Evolutionary conservation across 2,329 filamentous ascomycete species (phyloP), one percentile per base, ranked within the genome.

Genomic region (Penicillium sp.): DNA sequence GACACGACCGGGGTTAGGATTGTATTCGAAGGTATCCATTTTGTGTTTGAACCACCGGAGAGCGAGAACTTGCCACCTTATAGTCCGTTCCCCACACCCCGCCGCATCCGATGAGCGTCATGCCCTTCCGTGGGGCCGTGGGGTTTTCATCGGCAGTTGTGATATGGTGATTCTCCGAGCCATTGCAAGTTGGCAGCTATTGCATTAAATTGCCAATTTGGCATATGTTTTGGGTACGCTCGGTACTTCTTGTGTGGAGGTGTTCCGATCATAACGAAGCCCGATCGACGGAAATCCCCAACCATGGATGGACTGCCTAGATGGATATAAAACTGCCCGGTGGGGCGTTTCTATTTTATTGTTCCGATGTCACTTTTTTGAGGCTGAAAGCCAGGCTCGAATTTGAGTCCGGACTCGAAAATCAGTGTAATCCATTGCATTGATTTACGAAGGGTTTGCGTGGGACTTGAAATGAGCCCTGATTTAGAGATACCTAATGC

Each of bases 21-120:
- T 81, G 69, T 84, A 85, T 62, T 80, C 80, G 66, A 85, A 84
- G 13, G 73, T 63, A n/a, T 80, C 75, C 80, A 83, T 81, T 51
- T 38, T 54, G 44, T 51, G 27, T 23, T 49, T 38, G 23, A 42
- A 27, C 29, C 27, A 54, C 38, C 16, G 3, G 21, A 57, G 35
- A 27, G 52, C 31, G 49, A 54, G 50, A 27, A 25, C 23, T n/a
- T 50, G 50, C 21, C 35, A 42, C 56, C 52, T 60, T 64, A 63
- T 63, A 60, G 46, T 52, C 52, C 15, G 34, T 38, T 54, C 53
- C 57, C 57, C 52, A 56, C 49, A 58, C 56, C 58, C 58, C 60
- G 55, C 61, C 46, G 18, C 34, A 55, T 54, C 37, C 41, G 44
- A 56, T 42, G 52, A 58, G 54, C 50, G 53, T 53, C 53, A 49